Conservation (phyloP, 2,329 filamentous ascomycete genomes). For the Arthrobotrys conoides region DNA sequence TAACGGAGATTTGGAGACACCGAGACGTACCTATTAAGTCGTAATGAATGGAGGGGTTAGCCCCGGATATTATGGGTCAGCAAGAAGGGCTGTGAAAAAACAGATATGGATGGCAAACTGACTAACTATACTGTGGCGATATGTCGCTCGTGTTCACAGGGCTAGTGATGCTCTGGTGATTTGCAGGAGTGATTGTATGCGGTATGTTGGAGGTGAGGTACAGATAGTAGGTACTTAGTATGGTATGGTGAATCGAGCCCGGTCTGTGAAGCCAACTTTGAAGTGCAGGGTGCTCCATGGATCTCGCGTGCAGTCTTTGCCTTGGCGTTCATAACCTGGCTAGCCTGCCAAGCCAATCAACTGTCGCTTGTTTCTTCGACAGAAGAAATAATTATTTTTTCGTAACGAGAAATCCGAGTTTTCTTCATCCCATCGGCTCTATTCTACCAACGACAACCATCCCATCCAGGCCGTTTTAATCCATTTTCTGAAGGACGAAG, state of each 20-base stretch:
- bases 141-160: no score
- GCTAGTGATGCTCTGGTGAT: no score
- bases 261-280: background rate
- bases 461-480: background rate
- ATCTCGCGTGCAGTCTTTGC: background rate
- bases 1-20: background rate
- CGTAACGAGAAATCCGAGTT: background rate
- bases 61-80: background rate
- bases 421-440: background rate
- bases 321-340: background rate
- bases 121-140: background rate
- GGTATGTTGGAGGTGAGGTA: no score
- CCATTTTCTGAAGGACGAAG: background rate
- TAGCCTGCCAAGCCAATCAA: background rate
- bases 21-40: background rate
- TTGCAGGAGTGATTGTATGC: no score
- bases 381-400: slow-evolving; percentile 2
- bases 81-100: background rate
- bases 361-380: slow-evolving; percentile 7
- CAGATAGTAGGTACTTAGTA: background rate
- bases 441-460: background rate
- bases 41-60: background rate
- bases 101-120: background rate
- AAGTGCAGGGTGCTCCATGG: background rate
- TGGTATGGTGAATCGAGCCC: background rate